Base-by-base conservation (phyloP, 2,329 filamentous ascomycete species). In the Hypoxylon sp. region DNA sequence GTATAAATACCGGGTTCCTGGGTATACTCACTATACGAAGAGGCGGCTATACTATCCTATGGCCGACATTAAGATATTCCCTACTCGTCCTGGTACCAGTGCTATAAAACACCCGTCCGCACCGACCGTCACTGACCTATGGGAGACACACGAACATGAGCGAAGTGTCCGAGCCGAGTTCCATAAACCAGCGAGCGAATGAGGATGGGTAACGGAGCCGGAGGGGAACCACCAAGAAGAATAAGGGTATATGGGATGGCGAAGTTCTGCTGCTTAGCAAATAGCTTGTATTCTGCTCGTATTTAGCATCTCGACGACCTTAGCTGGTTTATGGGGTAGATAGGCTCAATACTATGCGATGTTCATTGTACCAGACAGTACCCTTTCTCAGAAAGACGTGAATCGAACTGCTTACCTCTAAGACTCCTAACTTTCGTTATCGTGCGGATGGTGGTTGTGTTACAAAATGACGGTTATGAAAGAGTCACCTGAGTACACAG, bases 81-180 rank as follows among this genome's bases (percentile, higher is more conserved):
- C 42, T 17, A 70, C 68, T 7, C 52, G 17, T 8, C 64, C 65
- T 8, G 68, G 68, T 13, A 44, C 11, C 10, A 68, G 63, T 37
- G 62, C 62, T 31, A 52, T 10, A 27, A 17, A 47, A 3, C 62
- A 66, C 50, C 54, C 35, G 2, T 66, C 67, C 11, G 44, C 62
- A 17, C 67, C 67, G 19, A 51, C n/a, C 27, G 11, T 24, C 35
- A 5, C 27, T 2, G 62, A 69, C 27, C 13, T 69, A 7, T 63
- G 54, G 54, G 50, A 66, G 8, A 29, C 66, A 27, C 53, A 55
- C 24, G 62, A 62, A 4, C 24, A 66, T 15, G 58, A 66, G 31
- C 54, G 58, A 21, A 48, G 27, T 3, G 35, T 27, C 31, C 5
- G 19, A 39, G 17, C n/a, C 24, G 10, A 35, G 8, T 4, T 11